Conservation (phyloP, 73 alveolate species). For the Blepharisma stoltei region DNA sequence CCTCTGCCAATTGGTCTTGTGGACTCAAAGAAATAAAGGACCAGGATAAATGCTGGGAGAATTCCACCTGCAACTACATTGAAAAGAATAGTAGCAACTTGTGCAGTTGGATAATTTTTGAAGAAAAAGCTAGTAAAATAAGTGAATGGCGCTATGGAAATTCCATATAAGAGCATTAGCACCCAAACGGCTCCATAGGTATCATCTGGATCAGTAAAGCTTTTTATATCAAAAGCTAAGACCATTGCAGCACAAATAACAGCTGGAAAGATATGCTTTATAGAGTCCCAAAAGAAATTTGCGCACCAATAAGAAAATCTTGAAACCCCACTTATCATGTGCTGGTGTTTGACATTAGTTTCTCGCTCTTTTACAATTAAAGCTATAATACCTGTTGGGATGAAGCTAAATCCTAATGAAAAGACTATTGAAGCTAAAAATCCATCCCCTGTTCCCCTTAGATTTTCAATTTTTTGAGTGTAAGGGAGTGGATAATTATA, state of each 20-base stretch:
- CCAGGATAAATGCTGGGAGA: slow-evolving; percentile 35
- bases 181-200: slow-evolving; percentile 57
- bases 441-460: slow-evolving; percentile 37
- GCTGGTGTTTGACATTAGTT: slow-evolving; percentile 86
- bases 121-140: slow-evolving; percentile 75
- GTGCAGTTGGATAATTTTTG: slow-evolving; percentile 62
- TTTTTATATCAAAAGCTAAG: slow-evolving; percentile 31
- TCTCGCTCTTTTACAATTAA: slow-evolving; percentile 92
- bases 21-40: slow-evolving; percentile 62
- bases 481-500: slow-evolving; percentile 25
- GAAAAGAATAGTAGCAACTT: slow-evolving; percentile 60
- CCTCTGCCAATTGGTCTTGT: slow-evolving; percentile 58
- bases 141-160: slow-evolving; percentile 87
- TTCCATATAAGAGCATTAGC: slow-evolving; percentile 72
- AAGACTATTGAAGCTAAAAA: slow-evolving; percentile 59
- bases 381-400: slow-evolving; percentile 87
- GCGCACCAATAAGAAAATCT: slow-evolving; percentile 83
- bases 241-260: slow-evolving; percentile 39
- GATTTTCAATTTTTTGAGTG: not conserved
- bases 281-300: slow-evolving; percentile 69
- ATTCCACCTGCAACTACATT: slow-evolving; percentile 65
- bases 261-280: slow-evolving; percentile 65
- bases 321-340: slow-evolving; percentile 83
- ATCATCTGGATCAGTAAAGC: slow-evolving; percentile 36
- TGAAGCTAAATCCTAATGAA: slow-evolving; percentile 90